Evolutionary conservation across 1,284 basidiomycete genomes (phyloP), one percentile per base, ranked within the genome.

Genomic region (Vanrija humicola): DNA sequence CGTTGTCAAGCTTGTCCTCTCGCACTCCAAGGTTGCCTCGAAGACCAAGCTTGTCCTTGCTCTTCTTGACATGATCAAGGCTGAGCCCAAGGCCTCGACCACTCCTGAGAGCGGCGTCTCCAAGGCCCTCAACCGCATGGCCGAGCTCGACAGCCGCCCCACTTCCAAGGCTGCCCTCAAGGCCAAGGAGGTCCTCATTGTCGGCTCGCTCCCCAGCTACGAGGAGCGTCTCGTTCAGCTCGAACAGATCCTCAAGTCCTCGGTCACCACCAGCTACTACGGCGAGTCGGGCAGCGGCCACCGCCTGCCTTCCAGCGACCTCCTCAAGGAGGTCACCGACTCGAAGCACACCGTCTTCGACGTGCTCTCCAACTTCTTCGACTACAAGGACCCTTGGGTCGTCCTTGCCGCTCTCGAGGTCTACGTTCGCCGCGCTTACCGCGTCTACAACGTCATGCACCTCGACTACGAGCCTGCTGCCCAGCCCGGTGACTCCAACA

Each of bases 341-440:
- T 97, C 93, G 26, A 84, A 90, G 56, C 96, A 94, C 80, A 95
- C 91, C 21, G 94, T 98, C 29, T 99, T 89, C 77, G 95, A 99
- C 71, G 96, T 99, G 12, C 82, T 99, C 55, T 90, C 93, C 16
- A 84, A 89, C 14, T 99, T 99, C 83, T 98, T 98, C 82, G 86
- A 84, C 61, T 88, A 93, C 72, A 75, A 82, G 34, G 91, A 97
- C 67, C 83, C 86, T 48, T 87, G 87, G 82, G 84, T 98, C 59
- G 84, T 86, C 25, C 84, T 96, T 46, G 96, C 95, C 69, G 87
- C 96, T 9, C 85, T 98, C 53, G 94, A 98, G 77, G 93, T 96
- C 38, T 98, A 98, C 74, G 85, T 98, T 54, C 86, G 94, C 56
- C 72, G 73, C 48, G 93, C 92, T 8, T 99, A 99, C 80, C 87